These are phyloP conservation scores for Ophiosphaerella herpotricha DNA, from an alignment of 2,329 filamentous ascomycete species.

Conservation along the genomic window DNA sequence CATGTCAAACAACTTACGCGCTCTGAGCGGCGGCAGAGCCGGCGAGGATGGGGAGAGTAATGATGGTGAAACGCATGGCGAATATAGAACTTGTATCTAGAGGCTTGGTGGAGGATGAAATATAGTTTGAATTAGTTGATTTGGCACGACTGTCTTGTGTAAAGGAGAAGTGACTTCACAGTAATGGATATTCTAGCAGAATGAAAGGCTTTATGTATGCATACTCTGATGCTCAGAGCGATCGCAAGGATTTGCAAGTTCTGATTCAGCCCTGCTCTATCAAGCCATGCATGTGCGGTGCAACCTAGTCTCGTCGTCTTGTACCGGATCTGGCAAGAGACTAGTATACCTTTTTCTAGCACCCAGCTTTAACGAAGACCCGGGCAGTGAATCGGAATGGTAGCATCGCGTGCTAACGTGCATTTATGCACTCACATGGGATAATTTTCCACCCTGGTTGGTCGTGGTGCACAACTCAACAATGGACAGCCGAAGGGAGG, in stretches of 20 bases:
- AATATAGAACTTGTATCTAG: background rate
- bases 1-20: conserved; percentile 2
- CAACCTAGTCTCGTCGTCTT: conserved; percentile 2
- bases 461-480: background rate
- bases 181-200: background rate
- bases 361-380: conserved; percentile 2
- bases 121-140: background rate
- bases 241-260: background rate
- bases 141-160: background rate
- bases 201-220: background rate
- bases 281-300: conserved; percentile 1
- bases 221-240: background rate
- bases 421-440: conserved; percentile 2
- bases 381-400: background rate
- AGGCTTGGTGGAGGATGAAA: background rate
- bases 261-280: conserved; percentile 1
- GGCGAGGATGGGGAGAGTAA: conserved; percentile 6
- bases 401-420: background rate
- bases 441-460: background rate
- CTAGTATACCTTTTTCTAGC: conserved; percentile 1
- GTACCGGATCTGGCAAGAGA: conserved; percentile 1
- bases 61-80: conserved; percentile 17
- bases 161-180: background rate
- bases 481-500: background rate
- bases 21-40: conserved; percentile 10